Conservation (phyloP, 148 eudicot species). For the Polygonum maritimum region DNA sequence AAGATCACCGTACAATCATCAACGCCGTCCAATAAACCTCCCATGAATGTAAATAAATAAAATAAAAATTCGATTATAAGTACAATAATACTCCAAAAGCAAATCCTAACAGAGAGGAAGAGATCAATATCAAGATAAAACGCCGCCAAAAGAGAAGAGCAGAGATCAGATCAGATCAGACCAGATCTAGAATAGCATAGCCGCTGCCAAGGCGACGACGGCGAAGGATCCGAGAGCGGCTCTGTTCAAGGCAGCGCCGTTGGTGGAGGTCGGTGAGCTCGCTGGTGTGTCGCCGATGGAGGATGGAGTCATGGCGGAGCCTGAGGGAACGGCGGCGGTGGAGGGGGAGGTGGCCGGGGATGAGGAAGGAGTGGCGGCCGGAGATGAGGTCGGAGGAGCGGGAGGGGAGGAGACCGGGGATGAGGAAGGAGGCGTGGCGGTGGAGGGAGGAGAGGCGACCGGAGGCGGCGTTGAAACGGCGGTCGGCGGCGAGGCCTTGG, state of each 20-base stretch:
- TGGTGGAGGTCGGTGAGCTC: background rate
- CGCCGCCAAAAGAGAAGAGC: background rate
- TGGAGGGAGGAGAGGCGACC: background rate
- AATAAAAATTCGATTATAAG: background rate
- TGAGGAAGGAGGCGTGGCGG: constrained; percentile 4
- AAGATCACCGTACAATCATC: background rate
- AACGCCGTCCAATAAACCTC: background rate
- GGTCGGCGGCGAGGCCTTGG: background rate
- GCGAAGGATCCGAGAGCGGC: constrained; percentile 8
- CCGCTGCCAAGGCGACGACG: constrained; percentile 7
- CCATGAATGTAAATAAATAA: constrained; percentile 8
- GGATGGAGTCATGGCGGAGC: background rate
- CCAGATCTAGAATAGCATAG: constrained; percentile 10
- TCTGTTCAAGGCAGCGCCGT: constrained; percentile 10
- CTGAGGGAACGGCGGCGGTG: background rate
- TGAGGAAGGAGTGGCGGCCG: background rate
- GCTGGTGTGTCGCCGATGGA: background rate
- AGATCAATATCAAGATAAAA: background rate
- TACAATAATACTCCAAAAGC: background rate
- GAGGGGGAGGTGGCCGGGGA: background rate
- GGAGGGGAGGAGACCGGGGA: constrained; percentile 1
- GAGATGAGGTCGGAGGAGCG: constrained; percentile 12
- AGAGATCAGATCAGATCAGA: background rate
- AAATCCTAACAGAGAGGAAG: background rate
- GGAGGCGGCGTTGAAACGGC: background rate